Evolutionary conservation across 805 yeast species (phyloP).

Genomic region (Saccharomycopsis capsularis): DNA sequence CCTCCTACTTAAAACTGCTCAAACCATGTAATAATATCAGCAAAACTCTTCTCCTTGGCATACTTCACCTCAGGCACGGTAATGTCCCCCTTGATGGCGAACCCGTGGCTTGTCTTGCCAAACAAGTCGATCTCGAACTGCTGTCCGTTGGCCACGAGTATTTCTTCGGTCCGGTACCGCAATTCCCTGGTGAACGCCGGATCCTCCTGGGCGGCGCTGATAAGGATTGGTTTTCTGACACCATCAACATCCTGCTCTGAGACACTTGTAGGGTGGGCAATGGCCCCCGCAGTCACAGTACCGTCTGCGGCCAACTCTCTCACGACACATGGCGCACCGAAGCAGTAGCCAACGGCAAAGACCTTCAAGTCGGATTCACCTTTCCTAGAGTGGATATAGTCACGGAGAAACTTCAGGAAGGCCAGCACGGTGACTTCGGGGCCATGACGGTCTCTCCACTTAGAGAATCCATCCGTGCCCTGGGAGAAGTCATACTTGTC

Average conservation of each 20-base stretch:
- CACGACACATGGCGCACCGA: slow-evolving; percentile 66
- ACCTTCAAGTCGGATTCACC: slow-evolving; percentile 25
- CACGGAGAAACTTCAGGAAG: slow-evolving; percentile 44
- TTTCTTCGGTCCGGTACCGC: slow-evolving; percentile 55
- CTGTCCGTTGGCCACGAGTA: slow-evolving; percentile 45
- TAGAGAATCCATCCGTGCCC: slow-evolving; percentile 7
- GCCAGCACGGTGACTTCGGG: slow-evolving; percentile 42
- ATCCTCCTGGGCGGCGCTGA: slow-evolving; percentile 75
- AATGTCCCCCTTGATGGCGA: slow-evolving; percentile 70
- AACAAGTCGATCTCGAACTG: slow-evolving; percentile 56
- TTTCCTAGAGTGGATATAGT: no score
- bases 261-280: slow-evolving; percentile 81
- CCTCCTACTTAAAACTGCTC: background rate
- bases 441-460: slow-evolving; percentile 54
- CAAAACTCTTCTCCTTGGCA: slow-evolving; percentile 2
- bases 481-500: slow-evolving; percentile 12
- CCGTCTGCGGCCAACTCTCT: slow-evolving; percentile 30
- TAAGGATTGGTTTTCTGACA: slow-evolving; percentile 55
- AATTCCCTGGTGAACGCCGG: slow-evolving; percentile 52
- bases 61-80: slow-evolving; percentile 24
- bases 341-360: slow-evolving; percentile 71
- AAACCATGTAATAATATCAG: slow-evolving; percentile 8
- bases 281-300: slow-evolving; percentile 52
- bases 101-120: slow-evolving; percentile 69
- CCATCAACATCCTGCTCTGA: slow-evolving; percentile 55